phyloP scores from a whole-genome alignment of 2,329 filamentous ascomycete genomes.

The Chaetomiaceae sp. region DNA sequence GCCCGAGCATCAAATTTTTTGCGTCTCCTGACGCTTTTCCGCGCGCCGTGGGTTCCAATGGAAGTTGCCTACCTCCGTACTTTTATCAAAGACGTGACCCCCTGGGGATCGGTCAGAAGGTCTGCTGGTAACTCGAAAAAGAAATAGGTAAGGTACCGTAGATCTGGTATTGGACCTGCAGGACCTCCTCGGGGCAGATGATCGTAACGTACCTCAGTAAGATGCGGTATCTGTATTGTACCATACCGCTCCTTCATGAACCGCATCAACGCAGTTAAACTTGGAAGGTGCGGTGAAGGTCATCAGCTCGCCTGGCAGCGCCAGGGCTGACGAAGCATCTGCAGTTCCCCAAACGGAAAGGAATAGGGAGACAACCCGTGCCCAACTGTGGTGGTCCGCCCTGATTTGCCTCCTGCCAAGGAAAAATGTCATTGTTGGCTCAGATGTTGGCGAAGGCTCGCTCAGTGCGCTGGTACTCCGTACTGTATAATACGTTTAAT shows the following conservation, averaged over 20 bases:
- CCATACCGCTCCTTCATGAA: no score
- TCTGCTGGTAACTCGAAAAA: background rate
- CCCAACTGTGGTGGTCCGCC: no score
- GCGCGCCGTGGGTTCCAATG: background rate
- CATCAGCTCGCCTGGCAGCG: no score
- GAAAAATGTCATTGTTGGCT: background rate
- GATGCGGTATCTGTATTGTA: background rate
- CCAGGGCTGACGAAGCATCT: no score
- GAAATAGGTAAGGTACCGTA: background rate
- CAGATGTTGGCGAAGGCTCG: background rate
- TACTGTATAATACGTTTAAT: constrained; percentile 6
- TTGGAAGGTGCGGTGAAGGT: constrained; percentile 8
- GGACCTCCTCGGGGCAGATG: no score
- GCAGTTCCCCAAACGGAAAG: constrained; percentile 3
- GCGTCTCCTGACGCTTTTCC: background rate
- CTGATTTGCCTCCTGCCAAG: constrained; percentile 15
- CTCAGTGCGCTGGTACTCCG: background rate
- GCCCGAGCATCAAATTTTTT: constrained; percentile 15
- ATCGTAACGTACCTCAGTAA: no score
- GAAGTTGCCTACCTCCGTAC: background rate
- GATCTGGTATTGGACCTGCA: background rate
- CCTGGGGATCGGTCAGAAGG: background rate
- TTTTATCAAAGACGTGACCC: background rate
- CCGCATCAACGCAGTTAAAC: no score
- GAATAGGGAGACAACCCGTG: background rate